Evolutionary conservation across 768 basidiomycete species (phyloP).

Genomic region (Macrolepiota dolichaula): DNA sequence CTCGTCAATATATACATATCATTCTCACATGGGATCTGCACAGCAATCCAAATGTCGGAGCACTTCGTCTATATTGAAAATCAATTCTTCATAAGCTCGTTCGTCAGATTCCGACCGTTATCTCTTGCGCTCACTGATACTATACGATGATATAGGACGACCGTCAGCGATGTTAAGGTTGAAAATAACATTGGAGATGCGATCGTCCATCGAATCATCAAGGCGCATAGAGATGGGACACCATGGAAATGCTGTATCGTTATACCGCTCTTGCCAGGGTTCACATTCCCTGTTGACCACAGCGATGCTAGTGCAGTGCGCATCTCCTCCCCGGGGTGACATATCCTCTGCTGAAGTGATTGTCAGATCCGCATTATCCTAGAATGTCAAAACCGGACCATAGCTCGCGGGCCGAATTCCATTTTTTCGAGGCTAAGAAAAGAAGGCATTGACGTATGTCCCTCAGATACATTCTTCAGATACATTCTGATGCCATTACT

Average conservation of each 20-base stretch:
- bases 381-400: conserved; percentile 91
- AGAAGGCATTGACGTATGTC: conserved; percentile 82
- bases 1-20: not conserved
- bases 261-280: conserved; percentile 90
- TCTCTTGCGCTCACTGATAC: not conserved
- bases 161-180: conserved; percentile 78
- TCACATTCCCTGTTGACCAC: conserved; percentile 89
- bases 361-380: conserved; percentile 86
- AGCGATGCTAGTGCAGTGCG: conserved; percentile 88
- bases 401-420: conserved; percentile 85
- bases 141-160: conserved; percentile 49
- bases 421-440: conserved; percentile 84
- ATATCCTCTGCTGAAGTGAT: not conserved
- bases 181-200: conserved; percentile 97
- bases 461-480: not conserved
- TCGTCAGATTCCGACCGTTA: conserved; percentile 22
- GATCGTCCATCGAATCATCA: conserved; percentile 84
- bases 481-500: conserved; percentile 3
- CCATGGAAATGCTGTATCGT: conserved; percentile 93
- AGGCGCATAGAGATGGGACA: conserved; percentile 75
- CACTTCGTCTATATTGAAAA: conserved; percentile 99
- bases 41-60: conserved; percentile 90
- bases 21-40: not conserved
- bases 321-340: conserved; percentile 12
- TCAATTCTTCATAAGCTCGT: conserved; percentile 91